phyloP scores from a whole-genome alignment of 352 stramenopile genomes.

The Pythium sukuiense region DNA sequence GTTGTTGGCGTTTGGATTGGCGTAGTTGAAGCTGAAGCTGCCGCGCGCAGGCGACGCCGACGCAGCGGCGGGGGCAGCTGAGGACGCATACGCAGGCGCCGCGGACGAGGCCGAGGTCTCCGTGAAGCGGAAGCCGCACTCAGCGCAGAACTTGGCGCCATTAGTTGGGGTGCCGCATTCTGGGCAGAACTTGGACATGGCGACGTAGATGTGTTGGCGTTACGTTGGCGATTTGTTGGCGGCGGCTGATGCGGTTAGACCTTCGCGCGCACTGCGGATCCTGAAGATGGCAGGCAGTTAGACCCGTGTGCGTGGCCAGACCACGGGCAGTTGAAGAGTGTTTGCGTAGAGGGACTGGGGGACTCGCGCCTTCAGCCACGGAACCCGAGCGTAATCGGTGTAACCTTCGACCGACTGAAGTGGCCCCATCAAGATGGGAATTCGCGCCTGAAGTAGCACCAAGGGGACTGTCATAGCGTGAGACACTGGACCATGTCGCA shows the following conservation, averaged over 20 bases:
- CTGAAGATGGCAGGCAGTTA: slow-evolving; percentile 1
- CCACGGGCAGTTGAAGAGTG: slow-evolving; percentile 2
- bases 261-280: background rate
- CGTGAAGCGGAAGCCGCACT: slow-evolving; percentile 53
- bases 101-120: slow-evolving; percentile 16
- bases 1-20: background rate
- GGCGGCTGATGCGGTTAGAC: background rate
- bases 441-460: slow-evolving; percentile 3
- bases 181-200: slow-evolving; percentile 61
- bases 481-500: slow-evolving; percentile 13
- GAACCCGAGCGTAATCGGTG: background rate
- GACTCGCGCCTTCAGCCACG: background rate
- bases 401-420: slow-evolving; percentile 1
- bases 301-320: background rate
- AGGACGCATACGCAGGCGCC: background rate
- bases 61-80: background rate
- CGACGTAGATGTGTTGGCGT: background rate
- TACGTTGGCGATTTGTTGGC: background rate
- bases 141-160: slow-evolving; percentile 62
- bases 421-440: background rate
- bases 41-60: background rate
- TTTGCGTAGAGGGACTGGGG: background rate
- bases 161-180: slow-evolving; percentile 52
- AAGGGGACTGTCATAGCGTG: background rate
- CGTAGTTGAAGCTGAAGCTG: slow-evolving; percentile 2